Percentiles rank a stretch among this genome's conserved stretches.
Evolutionary conservation across 805 yeast genomes (phyloP).

Genomic region (Kuraishia hungarica): DNA sequence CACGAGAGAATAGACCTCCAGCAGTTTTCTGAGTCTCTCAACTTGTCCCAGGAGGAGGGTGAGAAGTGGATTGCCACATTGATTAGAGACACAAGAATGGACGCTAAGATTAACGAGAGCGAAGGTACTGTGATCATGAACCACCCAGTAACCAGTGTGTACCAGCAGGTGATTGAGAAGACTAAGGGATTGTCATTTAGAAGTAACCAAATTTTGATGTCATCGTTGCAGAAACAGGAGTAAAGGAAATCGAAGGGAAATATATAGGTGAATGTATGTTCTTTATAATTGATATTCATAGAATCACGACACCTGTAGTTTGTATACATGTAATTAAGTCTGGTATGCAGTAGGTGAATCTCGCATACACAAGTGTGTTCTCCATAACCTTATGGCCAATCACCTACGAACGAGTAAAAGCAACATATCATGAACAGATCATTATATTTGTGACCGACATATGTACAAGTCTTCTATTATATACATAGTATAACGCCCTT

Average conservation of each 20-base stretch:
- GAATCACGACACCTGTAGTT: neutral
- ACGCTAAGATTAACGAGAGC: constrained; percentile 44
- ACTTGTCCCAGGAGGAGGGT: constrained; percentile 35
- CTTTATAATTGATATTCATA: neutral
- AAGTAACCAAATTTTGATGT: constrained; percentile 46
- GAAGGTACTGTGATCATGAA: constrained; percentile 45
- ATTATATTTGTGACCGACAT: neutral
- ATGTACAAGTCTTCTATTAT: neutral
- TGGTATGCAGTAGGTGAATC: no score
- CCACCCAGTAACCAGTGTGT: constrained; percentile 44
- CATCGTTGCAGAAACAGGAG: constrained; percentile 27
- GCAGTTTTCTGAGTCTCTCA: constrained; percentile 34
- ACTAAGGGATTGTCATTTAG: constrained; percentile 58
- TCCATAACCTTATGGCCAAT: no score
- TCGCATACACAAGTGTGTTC: no score
- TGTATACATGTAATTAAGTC: no score
- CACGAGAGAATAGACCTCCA: constrained; percentile 40
- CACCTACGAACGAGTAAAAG: no score
- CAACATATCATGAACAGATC: neutral
- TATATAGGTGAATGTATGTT: neutral
- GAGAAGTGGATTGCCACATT: constrained; percentile 43
- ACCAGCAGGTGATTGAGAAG: constrained; percentile 62
- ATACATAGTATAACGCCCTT: neutral
- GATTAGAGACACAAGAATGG: constrained; percentile 40
- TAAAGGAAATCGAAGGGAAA: neutral